A percentile compares a stretch with the other conserved stretches of the same genome.
phyloP scores from a whole-genome alignment of 805 yeast species.

The Kuraishia floccosa region DNA sequence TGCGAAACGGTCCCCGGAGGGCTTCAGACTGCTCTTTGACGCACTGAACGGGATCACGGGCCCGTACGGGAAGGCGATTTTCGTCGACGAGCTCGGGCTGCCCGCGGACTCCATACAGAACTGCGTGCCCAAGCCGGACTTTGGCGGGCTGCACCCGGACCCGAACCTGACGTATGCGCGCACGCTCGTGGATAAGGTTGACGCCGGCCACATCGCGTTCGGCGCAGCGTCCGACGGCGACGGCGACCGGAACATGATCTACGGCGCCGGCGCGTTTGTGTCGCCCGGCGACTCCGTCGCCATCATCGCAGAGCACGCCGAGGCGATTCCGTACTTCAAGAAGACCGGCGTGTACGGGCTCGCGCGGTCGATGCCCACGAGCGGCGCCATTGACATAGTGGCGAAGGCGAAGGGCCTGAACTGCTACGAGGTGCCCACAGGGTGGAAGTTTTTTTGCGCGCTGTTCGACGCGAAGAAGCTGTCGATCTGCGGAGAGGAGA shows the following conservation, averaged over 20 bases:
- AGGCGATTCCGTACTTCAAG: slow-evolving; percentile 80
- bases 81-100: slow-evolving; percentile 75
- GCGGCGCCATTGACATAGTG: slow-evolving; percentile 87
- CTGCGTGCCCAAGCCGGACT: slow-evolving; percentile 71
- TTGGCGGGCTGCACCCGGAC: slow-evolving; percentile 97
- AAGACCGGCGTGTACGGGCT: slow-evolving; percentile 81
- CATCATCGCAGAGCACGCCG: slow-evolving; percentile 89
- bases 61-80: slow-evolving; percentile 82
- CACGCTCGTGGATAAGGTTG: slow-evolving; percentile 81
- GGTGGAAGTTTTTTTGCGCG: slow-evolving; percentile 98
- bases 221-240: slow-evolving; percentile 99
- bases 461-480: slow-evolving; percentile 86
- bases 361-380: slow-evolving; percentile 97
- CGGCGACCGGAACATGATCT: slow-evolving; percentile 98
- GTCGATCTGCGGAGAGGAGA: slow-evolving; percentile 96
- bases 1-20: slow-evolving; percentile 30
- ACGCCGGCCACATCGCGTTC: slow-evolving; percentile 67
- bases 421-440: slow-evolving; percentile 94
- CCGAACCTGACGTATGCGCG: slow-evolving; percentile 93
- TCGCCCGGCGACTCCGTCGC: slow-evolving; percentile 99
- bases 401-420: slow-evolving; percentile 67
- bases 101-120: slow-evolving; percentile 67
- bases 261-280: slow-evolving; percentile 89
- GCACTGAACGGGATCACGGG: slow-evolving; percentile 95
- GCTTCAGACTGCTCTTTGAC: slow-evolving; percentile 75